These are phyloP conservation scores for Bremia lactucae DNA, from an alignment of 352 stramenopile genomes.

Conservation along the genomic window DNA sequence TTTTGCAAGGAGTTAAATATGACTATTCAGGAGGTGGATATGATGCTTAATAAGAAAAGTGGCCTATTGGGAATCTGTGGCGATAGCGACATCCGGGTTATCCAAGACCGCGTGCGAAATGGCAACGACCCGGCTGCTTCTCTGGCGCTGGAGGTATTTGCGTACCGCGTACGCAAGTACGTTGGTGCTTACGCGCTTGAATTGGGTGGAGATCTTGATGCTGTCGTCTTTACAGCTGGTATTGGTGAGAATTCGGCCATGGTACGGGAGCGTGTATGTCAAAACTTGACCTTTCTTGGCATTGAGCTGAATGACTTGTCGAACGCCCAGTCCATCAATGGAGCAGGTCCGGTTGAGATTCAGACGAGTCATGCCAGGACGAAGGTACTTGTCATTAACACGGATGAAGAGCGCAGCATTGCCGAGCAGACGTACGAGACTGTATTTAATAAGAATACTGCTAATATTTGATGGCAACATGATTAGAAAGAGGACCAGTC, in stretches of 20 bases:
- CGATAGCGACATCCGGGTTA: constrained; percentile 74
- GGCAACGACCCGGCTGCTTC: constrained; percentile 40
- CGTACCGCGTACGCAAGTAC: constrained; percentile 83
- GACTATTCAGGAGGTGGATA: constrained; percentile 66
- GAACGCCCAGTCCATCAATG: constrained; percentile 59
- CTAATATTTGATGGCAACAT: no score
- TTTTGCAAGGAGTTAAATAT: constrained; percentile 57
- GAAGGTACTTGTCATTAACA: constrained; percentile 80
- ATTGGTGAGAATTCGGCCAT: constrained; percentile 82
- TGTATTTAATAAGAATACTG: constrained; percentile 29
- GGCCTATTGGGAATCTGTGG: constrained; percentile 73
- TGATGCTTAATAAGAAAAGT: constrained; percentile 86
- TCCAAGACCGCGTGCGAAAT: constrained; percentile 49
- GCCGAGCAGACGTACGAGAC: constrained; percentile 73
- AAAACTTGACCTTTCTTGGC: constrained; percentile 48
- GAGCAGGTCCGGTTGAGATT: constrained; percentile 48
- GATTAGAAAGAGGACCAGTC: no score
- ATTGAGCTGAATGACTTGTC: constrained; percentile 62
- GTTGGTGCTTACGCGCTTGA: constrained; percentile 73
- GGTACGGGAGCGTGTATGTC: constrained; percentile 63
- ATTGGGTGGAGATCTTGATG: constrained; percentile 56
- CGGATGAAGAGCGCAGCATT: constrained; percentile 87
- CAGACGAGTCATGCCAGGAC: constrained; percentile 34
- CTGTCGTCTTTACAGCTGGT: constrained; percentile 84
- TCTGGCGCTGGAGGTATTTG: constrained; percentile 77